phyloP scores from a whole-genome alignment of 2,329 filamentous ascomycete species.

The Epichloe scottii region DNA sequence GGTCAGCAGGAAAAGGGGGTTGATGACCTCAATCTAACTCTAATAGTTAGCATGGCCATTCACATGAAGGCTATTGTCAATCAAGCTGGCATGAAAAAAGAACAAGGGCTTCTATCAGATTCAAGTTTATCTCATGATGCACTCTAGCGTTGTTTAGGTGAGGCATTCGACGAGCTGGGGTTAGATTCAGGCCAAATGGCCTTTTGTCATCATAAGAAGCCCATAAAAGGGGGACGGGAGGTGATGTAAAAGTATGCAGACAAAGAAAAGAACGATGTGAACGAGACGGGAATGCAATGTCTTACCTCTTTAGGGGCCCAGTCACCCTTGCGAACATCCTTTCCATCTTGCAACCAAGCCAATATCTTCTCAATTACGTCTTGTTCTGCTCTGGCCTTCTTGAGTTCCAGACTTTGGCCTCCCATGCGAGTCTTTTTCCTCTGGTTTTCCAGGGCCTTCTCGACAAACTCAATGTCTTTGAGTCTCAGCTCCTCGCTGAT shows the following conservation, averaged over 20 bases:
- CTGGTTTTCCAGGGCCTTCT: constrained; percentile 85
- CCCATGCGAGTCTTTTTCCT: constrained; percentile 92
- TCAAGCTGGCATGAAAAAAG: constrained; percentile 4
- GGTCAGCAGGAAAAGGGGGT: constrained; percentile 85
- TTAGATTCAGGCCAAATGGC: constrained; percentile 86
- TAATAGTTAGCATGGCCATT: constrained; percentile 11
- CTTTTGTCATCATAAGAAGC: constrained; percentile 90
- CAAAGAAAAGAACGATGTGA: constrained; percentile 10
- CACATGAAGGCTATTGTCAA: constrained; percentile 5
- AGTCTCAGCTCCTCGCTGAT: constrained; percentile 93
- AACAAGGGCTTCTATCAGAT: constrained; percentile 42
- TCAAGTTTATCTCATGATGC: constrained; percentile 74
- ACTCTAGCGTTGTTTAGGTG: constrained; percentile 60
- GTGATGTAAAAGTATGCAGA: constrained; percentile 6
- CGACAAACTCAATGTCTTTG: constrained; percentile 97
- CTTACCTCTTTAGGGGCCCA: constrained; percentile 95
- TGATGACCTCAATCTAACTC: constrained; percentile 83
- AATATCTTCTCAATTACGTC: constrained; percentile 86
- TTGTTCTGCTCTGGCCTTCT: constrained; percentile 91
- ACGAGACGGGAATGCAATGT: constrained; percentile 9
- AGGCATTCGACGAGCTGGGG: constrained; percentile 99
- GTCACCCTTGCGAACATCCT: constrained; percentile 82
- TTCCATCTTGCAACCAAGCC: constrained; percentile 70
- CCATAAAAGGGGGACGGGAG: neutral
- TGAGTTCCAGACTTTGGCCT: constrained; percentile 92